Base-by-base conservation (phyloP, 2,329 filamentous ascomycete species). In the Rhytidhysteron rufulum region DNA sequence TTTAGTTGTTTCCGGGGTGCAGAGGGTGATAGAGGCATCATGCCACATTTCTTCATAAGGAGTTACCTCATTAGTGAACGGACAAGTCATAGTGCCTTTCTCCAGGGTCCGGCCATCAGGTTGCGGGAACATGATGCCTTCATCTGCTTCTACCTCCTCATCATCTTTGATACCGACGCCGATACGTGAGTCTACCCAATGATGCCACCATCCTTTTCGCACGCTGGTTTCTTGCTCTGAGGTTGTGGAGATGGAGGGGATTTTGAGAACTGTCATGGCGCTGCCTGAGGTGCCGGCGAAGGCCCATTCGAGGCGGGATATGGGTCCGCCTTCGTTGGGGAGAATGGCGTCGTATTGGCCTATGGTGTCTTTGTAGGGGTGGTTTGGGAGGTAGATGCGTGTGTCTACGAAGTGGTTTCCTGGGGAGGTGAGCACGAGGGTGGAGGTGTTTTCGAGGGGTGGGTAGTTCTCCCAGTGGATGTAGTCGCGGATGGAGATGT, bases 21-120 rank as follows among this genome's bases (percentile, higher is more conserved):
- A 17, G 2, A 62, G 65, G 2, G 64, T 57, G 2, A 70, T 54
- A 3, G 62, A 51, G 2, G 68, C 58, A 31, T 80, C 76, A 2
- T 65, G 59, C 83, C 83, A 87, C 2, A 84, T 56, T 60, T 88
- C 84, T 57, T 86, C 82, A 49, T 89, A 88, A 1, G 65, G 63
- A 8, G 72, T 72, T 29, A 71, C 58, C 1, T 53, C 31, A 0
- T 75, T 74, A 1, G 77, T 79, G 1, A 61, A 67, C 0, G 79
- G 79, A 48, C 85, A 80, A 9, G 73, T 62, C 75, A 83, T 84
- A 10, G 52, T 51, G 0, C 83, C 83, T 31, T 65, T 74, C 57
- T 86, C 83, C 6, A 71, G 55, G 5, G 46, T 54, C 9, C 44
- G 39, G 0, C 35, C 42, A 0, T 20, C 29, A 25, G 22, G 11